Conservation (phyloP, 1,284 basidiomycete species). For the Tetrapyrgos nigripes region DNA sequence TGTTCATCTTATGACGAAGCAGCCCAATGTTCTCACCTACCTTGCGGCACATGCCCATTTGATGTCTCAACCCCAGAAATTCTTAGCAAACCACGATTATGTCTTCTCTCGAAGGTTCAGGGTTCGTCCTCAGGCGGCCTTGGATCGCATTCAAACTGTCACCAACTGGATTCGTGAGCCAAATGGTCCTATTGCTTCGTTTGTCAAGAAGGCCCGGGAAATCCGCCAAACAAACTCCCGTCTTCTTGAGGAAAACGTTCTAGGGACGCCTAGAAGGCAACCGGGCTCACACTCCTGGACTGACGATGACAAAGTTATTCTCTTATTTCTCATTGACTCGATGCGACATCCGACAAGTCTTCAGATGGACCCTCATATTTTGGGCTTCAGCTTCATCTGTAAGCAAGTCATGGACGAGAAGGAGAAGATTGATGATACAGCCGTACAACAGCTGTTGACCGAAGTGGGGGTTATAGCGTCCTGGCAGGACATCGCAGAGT, state of each 20-base stretch:
- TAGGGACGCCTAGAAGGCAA: slow-evolving; percentile 41
- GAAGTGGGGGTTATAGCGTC: slow-evolving; percentile 76
- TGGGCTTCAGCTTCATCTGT: slow-evolving; percentile 64
- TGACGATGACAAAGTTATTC: slow-evolving; percentile 64
- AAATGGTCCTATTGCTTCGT: slow-evolving; percentile 55
- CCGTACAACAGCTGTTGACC: slow-evolving; percentile 56
- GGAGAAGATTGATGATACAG: slow-evolving; percentile 43
- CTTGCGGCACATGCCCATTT: slow-evolving; percentile 80
- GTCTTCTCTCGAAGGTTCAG: slow-evolving; percentile 65
- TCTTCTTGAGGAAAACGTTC: slow-evolving; percentile 22
- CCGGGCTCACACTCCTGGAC: slow-evolving; percentile 54
- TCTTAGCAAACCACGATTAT: slow-evolving; percentile 68
- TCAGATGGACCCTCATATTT: slow-evolving; percentile 70
- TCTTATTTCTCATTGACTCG: slow-evolving; percentile 71
- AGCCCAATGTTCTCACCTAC: slow-evolving; percentile 43
- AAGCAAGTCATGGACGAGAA: slow-evolving; percentile 57
- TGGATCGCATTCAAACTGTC: slow-evolving; percentile 63
- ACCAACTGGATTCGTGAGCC: slow-evolving; percentile 53
- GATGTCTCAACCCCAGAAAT: slow-evolving; percentile 70
- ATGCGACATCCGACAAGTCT: slow-evolving; percentile 63
- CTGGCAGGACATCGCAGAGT: slow-evolving; percentile 70
- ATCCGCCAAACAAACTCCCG: slow-evolving; percentile 41
- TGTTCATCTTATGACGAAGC: slow-evolving; percentile 41
- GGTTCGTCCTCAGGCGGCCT: slow-evolving; percentile 71
- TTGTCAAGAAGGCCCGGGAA: slow-evolving; percentile 61